Conservation (phyloP, 1,284 basidiomycete species). For the Rhizoctonia solani region DNA sequence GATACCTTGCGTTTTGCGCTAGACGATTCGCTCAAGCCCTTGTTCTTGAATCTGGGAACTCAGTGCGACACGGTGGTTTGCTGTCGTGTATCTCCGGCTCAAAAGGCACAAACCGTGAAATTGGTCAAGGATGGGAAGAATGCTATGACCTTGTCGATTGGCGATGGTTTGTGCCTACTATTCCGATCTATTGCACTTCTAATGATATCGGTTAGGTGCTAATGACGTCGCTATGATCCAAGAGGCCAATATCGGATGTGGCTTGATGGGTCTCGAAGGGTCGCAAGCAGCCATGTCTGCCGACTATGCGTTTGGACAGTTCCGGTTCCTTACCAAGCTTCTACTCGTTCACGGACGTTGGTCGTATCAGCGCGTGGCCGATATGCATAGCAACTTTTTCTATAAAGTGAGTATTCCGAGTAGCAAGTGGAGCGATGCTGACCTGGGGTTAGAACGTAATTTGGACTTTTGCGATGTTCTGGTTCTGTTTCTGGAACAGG, state of each 20-base stretch:
- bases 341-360: constrained; percentile 94
- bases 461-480: constrained; percentile 92
- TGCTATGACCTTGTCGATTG: constrained; percentile 96
- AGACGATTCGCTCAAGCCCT: constrained; percentile 71
- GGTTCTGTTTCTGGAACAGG: constrained; percentile 90
- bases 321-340: constrained; percentile 90
- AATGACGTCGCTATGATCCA: constrained; percentile 99
- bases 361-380: constrained; percentile 96
- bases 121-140: constrained; percentile 93
- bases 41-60: constrained; percentile 91
- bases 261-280: constrained; percentile 91
- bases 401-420: constrained; percentile 71
- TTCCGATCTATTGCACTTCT: too few relatives aligned
- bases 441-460: constrained; percentile 47
- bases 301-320: constrained; percentile 97
- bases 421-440: constrained; percentile 21
- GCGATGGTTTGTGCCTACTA: too few relatives aligned
- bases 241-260: constrained; percentile 96
- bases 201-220: too few relatives aligned
- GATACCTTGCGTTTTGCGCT: constrained; percentile 88
- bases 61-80: constrained; percentile 98
- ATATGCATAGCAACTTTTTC: constrained; percentile 98
- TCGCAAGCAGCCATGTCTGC: constrained; percentile 99
- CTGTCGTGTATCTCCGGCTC: constrained; percentile 94
- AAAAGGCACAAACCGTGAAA: constrained; percentile 95